Evolutionary conservation across 2,329 filamentous ascomycete species (phyloP).

Genomic region (Keithomyces neogunnii): DNA sequence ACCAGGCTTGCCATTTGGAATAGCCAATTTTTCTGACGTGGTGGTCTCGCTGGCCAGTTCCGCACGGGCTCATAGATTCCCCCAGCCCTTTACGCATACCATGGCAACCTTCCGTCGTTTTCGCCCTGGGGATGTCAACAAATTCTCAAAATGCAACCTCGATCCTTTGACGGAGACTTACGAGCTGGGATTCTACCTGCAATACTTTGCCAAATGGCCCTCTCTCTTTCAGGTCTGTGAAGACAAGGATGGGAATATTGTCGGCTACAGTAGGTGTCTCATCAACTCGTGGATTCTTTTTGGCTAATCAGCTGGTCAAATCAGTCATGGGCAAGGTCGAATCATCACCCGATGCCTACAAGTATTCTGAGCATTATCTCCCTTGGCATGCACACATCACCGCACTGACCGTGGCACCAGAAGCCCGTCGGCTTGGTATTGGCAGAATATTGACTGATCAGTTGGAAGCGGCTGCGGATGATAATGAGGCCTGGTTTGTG

Average conservation of each 20-base stretch:
- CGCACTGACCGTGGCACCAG: conserved; percentile 83
- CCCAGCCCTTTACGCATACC: background rate
- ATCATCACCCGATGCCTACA: conserved; percentile 67
- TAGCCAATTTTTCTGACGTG: no score
- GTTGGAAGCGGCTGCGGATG: conserved; percentile 74
- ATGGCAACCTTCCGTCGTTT: conserved; percentile 88
- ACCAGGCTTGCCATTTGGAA: no score
- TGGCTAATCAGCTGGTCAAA: conserved; percentile 17
- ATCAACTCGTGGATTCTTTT: conserved; percentile 4
- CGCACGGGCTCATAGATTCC: background rate
- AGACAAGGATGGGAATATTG: conserved; percentile 76
- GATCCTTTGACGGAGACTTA: conserved; percentile 98
- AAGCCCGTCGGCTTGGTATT: conserved; percentile 76
- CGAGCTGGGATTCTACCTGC: conserved; percentile 88
- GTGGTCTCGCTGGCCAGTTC: background rate
- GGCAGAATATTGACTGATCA: conserved; percentile 75
- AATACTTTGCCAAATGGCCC: conserved; percentile 94
- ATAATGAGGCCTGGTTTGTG: conserved; percentile 84
- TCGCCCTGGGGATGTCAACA: conserved; percentile 73
- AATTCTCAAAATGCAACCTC: conserved; percentile 89
- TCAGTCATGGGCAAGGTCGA: conserved; percentile 97
- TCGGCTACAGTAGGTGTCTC: conserved; percentile 72
- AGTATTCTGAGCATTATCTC: conserved; percentile 80
- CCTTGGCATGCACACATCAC: conserved; percentile 99
- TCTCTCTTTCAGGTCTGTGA: conserved; percentile 89